Evolutionary conservation across 495 filamentous ascomycete genomes (phyloP), one percentile per base, ranked within the genome.

Genomic region (Xylaria intraflava): DNA sequence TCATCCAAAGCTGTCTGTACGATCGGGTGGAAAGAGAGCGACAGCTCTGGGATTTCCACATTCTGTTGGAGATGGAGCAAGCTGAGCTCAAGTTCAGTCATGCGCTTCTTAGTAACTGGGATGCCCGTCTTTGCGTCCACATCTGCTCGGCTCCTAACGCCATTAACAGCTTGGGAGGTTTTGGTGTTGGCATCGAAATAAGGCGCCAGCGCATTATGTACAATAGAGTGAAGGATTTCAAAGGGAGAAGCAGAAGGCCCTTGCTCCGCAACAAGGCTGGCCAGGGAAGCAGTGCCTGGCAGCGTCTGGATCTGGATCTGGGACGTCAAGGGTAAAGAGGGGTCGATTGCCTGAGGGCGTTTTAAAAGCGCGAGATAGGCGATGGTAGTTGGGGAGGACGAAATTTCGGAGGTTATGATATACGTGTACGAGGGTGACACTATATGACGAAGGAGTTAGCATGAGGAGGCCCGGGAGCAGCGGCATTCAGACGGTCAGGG

Each of bases 161-260:
- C 81, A 62, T 78, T 79, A 35, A 77, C 69, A 35, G 76, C 72
- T 61, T 92, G 88, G 56, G 94, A 89, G 61, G 76, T 84, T 64
- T 88, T 93, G 29, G 90, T 90, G 68, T 86, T 90, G 47, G 90
- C 90, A 77, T 99, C 90, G 65, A 99, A 96, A 66, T 95, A 95
- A 43, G 93, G 94, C 55, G 84, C 88, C 62, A 99, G 72, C 57
- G 86, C 89, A 55, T 87, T 81, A 65, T 94, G 91, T 44, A 99
- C 79, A 51, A 95, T 75, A 33, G 91, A 86, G 68, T 95, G 90
- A 22, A 97, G 71, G 53, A 89, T 83, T 64, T 96, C 90, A 67
- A 87, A 96, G 14, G 92, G 91, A n/a, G 90, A 92, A 38, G 83
- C 71, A 17, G 86, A 78, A 40, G 77, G 77, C 35, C 81, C 81